These are phyloP conservation scores for Pisolithus sp. DNA, from an alignment of 768 basidiomycete genomes.

Conservation along the genomic window DNA sequence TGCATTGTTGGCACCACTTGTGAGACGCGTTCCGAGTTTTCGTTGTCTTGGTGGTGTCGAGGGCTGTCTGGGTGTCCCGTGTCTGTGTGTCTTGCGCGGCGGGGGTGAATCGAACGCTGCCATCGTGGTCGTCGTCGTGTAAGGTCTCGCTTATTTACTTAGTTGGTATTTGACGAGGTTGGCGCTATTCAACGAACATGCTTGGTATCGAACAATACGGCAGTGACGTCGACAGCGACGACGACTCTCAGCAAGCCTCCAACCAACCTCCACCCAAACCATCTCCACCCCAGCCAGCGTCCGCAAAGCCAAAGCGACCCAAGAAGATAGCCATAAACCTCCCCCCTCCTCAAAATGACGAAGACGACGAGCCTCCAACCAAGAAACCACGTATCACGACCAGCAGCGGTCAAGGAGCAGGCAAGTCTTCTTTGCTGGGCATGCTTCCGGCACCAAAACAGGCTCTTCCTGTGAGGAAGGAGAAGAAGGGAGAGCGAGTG, in stretches of 20 bases:
- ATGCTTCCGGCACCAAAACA: slow-evolving; percentile 75
- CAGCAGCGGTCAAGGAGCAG: slow-evolving; percentile 36
- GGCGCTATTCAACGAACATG: slow-evolving; percentile 35
- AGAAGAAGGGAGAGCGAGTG: slow-evolving; percentile 41
- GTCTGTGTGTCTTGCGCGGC: slow-evolving; percentile 44
- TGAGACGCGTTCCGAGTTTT: slow-evolving; percentile 18
- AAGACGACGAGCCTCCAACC: slow-evolving; percentile 47
- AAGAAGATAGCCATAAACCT: slow-evolving; percentile 39
- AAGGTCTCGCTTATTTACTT: background rate
- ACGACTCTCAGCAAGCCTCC: slow-evolving; percentile 24
- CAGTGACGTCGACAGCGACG: slow-evolving; percentile 60
- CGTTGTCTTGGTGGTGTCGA: slow-evolving; percentile 24
- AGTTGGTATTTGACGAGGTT: background rate
- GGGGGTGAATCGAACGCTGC: slow-evolving; percentile 57
- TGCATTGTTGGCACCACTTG: slow-evolving; percentile 1
- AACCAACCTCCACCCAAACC: slow-evolving; percentile 4
- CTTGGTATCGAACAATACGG: slow-evolving; percentile 75
- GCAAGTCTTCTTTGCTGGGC: slow-evolving; percentile 55
- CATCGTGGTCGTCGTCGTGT: slow-evolving; percentile 8
- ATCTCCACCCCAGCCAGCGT: slow-evolving; percentile 13
- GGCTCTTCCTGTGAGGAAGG: slow-evolving; percentile 31
- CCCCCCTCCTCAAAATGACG: slow-evolving; percentile 29
- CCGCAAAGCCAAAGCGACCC: slow-evolving; percentile 35
- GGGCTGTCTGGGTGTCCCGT: slow-evolving; percentile 20
- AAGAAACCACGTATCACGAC: slow-evolving; percentile 51